Evolutionary conservation across 495 filamentous ascomycete species (phyloP).

Genomic region (Penicillium manginii): DNA sequence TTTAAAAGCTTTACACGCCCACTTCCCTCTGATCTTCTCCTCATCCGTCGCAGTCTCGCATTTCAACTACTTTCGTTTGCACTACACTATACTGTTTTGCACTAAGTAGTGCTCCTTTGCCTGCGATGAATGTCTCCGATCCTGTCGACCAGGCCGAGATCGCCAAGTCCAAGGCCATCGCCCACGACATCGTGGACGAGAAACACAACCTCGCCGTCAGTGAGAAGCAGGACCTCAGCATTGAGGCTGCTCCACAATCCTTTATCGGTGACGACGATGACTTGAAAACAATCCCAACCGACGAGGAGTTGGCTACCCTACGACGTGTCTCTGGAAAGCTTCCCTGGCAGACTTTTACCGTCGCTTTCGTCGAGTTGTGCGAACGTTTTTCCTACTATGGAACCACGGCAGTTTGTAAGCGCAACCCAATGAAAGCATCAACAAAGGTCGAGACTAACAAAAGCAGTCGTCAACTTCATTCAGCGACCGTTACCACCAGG

Average conservation of each 20-base stretch:
- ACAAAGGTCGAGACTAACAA: too few relatives aligned
- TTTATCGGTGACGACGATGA: slow-evolving; percentile 23
- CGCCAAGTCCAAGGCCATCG: slow-evolving; percentile 27
- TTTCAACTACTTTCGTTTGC: neutral
- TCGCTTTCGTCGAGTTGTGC: slow-evolving; percentile 76
- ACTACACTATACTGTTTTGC: neutral
- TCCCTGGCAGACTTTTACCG: slow-evolving; percentile 65
- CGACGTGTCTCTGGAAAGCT: slow-evolving; percentile 68
- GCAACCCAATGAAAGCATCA: neutral
- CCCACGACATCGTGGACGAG: slow-evolving; percentile 22
- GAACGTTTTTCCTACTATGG: slow-evolving; percentile 84
- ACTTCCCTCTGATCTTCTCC: slow-evolving; percentile 1
- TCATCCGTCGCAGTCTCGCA: slow-evolving; percentile 2
- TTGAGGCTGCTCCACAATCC: slow-evolving; percentile 14
- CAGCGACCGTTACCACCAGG: slow-evolving; percentile 62
- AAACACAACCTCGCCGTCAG: neutral
- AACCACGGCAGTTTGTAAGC: slow-evolving; percentile 69
- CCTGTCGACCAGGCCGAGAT: slow-evolving; percentile 34
- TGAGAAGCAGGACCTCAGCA: slow-evolving; percentile 17
- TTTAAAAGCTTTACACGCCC: slow-evolving; percentile 8
- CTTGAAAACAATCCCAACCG: slow-evolving; percentile 51
- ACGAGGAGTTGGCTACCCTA: slow-evolving; percentile 61
- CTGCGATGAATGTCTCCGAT: slow-evolving; percentile 38
- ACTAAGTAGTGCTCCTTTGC: neutral
- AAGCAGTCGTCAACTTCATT: slow-evolving; percentile 67